Conservation (phyloP, 2,329 filamentous ascomycete genomes). For the Calonectria hawksworthii region DNA sequence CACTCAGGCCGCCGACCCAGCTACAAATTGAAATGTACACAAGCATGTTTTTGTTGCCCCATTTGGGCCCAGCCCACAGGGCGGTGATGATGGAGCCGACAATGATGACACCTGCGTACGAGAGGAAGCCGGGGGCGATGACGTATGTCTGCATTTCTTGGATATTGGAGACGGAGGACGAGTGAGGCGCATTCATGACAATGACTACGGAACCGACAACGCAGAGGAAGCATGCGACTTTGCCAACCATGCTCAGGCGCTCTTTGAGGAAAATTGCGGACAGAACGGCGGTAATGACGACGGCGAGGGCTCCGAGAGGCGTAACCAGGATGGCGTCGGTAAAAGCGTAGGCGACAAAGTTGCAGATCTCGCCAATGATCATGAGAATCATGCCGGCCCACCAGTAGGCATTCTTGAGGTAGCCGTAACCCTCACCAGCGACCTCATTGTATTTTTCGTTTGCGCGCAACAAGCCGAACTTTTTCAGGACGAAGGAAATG, state of each 20-base stretch:
- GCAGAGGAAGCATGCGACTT: constrained; percentile 95
- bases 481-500: constrained; percentile 95
- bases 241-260: constrained; percentile 93
- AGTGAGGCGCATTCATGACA: constrained; percentile 89
- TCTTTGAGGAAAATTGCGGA: constrained; percentile 98
- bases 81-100: constrained; percentile 80
- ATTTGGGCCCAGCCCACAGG: constrained; percentile 86
- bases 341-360: constrained; percentile 97
- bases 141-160: constrained; percentile 94
- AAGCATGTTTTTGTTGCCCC: constrained; percentile 97
- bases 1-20: constrained; percentile 92
- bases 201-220: constrained; percentile 95
- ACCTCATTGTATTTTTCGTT: constrained; percentile 98
- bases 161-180: constrained; percentile 88
- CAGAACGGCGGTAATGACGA: constrained; percentile 91
- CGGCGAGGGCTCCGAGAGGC: constrained; percentile 89
- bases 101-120: constrained; percentile 87
- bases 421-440: constrained; percentile 96
- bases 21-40: constrained; percentile 98
- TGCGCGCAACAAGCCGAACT: constrained; percentile 89
- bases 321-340: constrained; percentile 97
- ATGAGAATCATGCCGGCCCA: constrained; percentile 97
- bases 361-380: constrained; percentile 97
- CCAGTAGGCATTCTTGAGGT: constrained; percentile 95
- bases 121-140: constrained; percentile 87